These are phyloP conservation scores for Hymenoscyphus linearis DNA, from an alignment of 2,329 filamentous ascomycete genomes.

Conservation along the genomic window DNA sequence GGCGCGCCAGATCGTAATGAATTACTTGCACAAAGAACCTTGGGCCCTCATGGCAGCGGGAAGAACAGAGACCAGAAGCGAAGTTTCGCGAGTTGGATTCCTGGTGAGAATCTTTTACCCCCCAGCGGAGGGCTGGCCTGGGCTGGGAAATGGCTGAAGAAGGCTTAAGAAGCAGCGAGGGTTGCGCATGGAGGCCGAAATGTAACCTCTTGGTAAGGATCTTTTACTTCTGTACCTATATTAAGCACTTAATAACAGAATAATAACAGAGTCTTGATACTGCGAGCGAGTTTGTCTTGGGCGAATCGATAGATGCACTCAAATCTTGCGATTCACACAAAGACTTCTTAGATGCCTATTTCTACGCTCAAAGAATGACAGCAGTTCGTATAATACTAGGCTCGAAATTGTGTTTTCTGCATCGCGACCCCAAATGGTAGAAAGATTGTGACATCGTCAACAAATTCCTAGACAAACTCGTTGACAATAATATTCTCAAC, in stretches of 20 bases:
- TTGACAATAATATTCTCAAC: background rate
- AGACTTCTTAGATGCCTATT: background rate
- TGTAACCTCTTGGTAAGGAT: background rate
- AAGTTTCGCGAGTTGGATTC: background rate
- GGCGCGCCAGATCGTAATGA: no score
- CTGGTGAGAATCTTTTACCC: background rate
- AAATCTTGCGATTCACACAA: background rate
- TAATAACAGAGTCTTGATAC: conserved; percentile 1
- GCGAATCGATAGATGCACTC: background rate
- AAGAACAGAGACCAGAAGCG: background rate
- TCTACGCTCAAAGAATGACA: background rate
- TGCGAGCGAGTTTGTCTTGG: background rate
- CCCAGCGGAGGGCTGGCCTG: background rate
- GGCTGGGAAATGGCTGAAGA: background rate
- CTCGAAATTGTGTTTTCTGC: background rate
- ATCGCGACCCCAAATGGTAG: background rate
- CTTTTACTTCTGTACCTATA: background rate
- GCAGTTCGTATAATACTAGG: background rate
- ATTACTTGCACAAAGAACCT: background rate
- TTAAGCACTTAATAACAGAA: background rate
- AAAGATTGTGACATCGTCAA: background rate
- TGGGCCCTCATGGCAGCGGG: background rate
- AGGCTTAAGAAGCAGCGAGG: no score
- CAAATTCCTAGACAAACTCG: conserved; percentile 16
- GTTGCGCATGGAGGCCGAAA: background rate